A percentile compares a stretch with the other conserved stretches of the same genome.
phyloP scores from a whole-genome alignment of 805 yeast species.

The Schwanniomyces pseudopolymorphus region DNA sequence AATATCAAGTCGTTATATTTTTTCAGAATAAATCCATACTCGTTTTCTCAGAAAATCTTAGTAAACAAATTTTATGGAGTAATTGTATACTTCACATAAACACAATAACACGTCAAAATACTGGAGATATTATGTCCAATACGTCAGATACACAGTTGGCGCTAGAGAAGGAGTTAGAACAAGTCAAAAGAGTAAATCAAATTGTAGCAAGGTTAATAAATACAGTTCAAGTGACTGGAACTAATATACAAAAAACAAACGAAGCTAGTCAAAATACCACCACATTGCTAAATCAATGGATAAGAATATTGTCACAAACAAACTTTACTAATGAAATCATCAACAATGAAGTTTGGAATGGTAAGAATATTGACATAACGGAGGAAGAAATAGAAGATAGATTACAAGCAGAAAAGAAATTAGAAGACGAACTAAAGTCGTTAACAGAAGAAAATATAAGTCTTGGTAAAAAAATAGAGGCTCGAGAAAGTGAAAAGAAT shows the following conservation, averaged over 20 bases:
- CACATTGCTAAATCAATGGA: conserved; percentile 57
- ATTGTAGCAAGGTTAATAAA: conserved; percentile 28
- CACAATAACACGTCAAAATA: background rate
- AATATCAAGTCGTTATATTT: background rate
- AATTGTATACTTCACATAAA: background rate
- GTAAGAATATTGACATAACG: conserved; percentile 18
- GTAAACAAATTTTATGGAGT: background rate
- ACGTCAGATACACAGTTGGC: conserved; percentile 13
- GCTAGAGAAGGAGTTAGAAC: conserved; percentile 30
- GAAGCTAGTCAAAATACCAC: conserved; percentile 49
- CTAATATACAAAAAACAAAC: conserved; percentile 30
- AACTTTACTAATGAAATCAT: conserved; percentile 51
- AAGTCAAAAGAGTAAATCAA: conserved; percentile 29
- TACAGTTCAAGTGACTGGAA: conserved; percentile 25
- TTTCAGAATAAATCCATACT: background rate
- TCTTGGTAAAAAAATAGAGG: conserved; percentile 18
- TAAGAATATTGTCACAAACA: conserved; percentile 60
- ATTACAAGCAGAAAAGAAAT: conserved; percentile 17
- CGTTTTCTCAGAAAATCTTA: background rate
- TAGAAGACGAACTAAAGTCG: conserved; percentile 22
- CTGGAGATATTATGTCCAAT: background rate
- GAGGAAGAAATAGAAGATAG: conserved; percentile 17
- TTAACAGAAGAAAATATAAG: conserved; percentile 27
- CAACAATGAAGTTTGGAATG: conserved; percentile 43
- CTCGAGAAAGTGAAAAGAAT: conserved; percentile 13